phyloP scores from a whole-genome alignment of 345 rosid genomes.

The Moricandia moricandioides region DNA sequence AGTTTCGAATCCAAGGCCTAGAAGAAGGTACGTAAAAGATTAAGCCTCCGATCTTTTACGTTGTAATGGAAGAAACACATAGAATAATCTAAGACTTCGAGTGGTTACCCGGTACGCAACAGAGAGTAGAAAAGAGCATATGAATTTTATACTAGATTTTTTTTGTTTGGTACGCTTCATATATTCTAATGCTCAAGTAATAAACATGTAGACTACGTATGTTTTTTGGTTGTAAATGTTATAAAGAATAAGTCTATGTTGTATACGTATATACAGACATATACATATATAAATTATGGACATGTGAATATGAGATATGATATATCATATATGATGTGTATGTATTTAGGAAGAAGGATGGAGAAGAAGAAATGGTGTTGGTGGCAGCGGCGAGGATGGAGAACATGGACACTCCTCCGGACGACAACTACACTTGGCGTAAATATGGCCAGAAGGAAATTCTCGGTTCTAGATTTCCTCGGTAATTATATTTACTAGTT shows the following conservation, averaged over 20 bases:
- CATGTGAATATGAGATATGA: not conserved
- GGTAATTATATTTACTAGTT: not conserved
- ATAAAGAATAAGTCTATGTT: not conserved
- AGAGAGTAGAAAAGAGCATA: not conserved
- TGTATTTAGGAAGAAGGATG: not conserved
- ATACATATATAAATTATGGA: not conserved
- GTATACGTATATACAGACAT: too few species aligned
- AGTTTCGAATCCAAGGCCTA: not conserved
- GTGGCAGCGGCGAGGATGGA: conserved; percentile 2
- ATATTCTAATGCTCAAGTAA: not conserved
- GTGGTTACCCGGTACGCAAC: not conserved
- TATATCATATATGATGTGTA: not conserved
- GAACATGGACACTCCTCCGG: not conserved
- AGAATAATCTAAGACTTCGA: not conserved
- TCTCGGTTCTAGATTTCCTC: not conserved
- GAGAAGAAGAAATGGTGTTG: not conserved
- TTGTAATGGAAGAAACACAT: not conserved
- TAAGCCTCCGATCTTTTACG: not conserved
- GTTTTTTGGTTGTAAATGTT: not conserved
- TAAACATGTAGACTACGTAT: not conserved
- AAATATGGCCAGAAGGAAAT: conserved; percentile 1
- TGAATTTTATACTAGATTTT: not conserved
- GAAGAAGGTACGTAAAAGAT: not conserved
- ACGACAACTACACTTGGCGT: not conserved
- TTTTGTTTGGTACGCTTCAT: not conserved